These are phyloP conservation scores for Kalaharituber pfeilii DNA, from an alignment of 2,329 filamentous ascomycete genomes.

Conservation along the genomic window DNA sequence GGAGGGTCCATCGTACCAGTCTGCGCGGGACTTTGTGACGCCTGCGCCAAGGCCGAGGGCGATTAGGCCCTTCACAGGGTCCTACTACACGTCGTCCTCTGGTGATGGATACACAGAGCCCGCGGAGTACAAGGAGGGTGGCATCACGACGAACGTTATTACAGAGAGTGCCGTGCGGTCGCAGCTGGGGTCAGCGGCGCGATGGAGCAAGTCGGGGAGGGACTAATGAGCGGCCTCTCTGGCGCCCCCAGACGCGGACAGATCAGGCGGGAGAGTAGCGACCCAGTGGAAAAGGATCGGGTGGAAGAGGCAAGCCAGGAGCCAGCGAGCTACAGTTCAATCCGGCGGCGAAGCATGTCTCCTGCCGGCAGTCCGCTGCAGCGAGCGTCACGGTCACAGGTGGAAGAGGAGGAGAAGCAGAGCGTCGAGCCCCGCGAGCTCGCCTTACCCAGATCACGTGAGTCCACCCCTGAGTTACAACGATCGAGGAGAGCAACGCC, in stretches of 20 bases:
- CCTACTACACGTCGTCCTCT: not conserved
- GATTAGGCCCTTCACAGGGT: not conserved
- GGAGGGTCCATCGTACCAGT: not conserved
- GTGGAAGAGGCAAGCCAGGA: not conserved
- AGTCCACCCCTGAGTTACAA: not conserved
- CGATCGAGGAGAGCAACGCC: not conserved
- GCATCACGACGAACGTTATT: not conserved
- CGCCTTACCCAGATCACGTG: not conserved
- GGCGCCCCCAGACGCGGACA: not conserved
- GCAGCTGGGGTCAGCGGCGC: not conserved
- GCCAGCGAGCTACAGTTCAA: not conserved
- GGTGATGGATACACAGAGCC: not conserved
- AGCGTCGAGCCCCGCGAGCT: not conserved
- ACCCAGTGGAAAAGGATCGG: not conserved
- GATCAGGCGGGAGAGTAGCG: not conserved
- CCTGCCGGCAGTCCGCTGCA: not conserved
- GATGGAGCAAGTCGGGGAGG: not conserved
- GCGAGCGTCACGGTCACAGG: not conserved
- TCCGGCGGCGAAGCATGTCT: not conserved
- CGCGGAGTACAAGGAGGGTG: not conserved
- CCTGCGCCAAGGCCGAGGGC: not conserved
- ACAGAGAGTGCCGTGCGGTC: not conserved
- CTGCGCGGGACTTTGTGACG: not conserved
- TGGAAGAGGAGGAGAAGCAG: not conserved
- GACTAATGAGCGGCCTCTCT: not conserved